Evolutionary conservation across 352 stramenopile species (phyloP).

Genomic region (Blastocystis sp.): DNA sequence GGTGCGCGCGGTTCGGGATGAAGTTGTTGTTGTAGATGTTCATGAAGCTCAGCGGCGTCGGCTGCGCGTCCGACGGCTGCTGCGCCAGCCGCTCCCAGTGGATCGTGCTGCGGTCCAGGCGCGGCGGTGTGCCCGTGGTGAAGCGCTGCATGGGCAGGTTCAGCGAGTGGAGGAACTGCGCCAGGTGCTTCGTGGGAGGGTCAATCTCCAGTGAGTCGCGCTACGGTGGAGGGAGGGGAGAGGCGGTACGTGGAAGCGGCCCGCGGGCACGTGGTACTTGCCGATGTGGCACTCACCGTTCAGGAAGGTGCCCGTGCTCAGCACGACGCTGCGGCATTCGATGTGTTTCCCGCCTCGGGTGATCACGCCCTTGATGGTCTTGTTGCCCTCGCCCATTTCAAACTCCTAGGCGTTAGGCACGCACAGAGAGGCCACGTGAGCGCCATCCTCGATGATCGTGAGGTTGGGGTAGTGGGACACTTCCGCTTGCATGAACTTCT

Average conservation of each 20-base stretch:
- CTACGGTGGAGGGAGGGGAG: slow-evolving; percentile 8
- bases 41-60: slow-evolving; percentile 89
- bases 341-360: slow-evolving; percentile 75
- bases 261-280: slow-evolving; percentile 83
- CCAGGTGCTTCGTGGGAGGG: slow-evolving; percentile 88
- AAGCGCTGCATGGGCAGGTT: slow-evolving; percentile 60
- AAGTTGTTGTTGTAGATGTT: slow-evolving; percentile 76
- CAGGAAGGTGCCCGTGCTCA: slow-evolving; percentile 96
- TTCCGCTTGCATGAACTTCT: slow-evolving; percentile 85
- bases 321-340: slow-evolving; percentile 78
- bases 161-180: slow-evolving; percentile 76
- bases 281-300: slow-evolving; percentile 91
- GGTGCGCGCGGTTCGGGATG: slow-evolving; percentile 72
- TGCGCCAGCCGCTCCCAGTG: slow-evolving; percentile 82
- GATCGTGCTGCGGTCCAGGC: slow-evolving; percentile 90
- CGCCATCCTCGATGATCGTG: slow-evolving; percentile 86
- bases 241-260: slow-evolving; percentile 81
- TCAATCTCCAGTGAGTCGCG: slow-evolving; percentile 77
- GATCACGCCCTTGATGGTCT: slow-evolving; percentile 64
- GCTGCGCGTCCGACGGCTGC: slow-evolving; percentile 87
- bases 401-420: slow-evolving; percentile 10
- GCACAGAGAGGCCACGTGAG: slow-evolving; percentile 75
- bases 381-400: slow-evolving; percentile 72
- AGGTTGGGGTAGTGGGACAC: slow-evolving; percentile 80
- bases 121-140: slow-evolving; percentile 83